Conservation (phyloP, 2,329 filamentous ascomycete species). For the Colletotrichum melonis region DNA sequence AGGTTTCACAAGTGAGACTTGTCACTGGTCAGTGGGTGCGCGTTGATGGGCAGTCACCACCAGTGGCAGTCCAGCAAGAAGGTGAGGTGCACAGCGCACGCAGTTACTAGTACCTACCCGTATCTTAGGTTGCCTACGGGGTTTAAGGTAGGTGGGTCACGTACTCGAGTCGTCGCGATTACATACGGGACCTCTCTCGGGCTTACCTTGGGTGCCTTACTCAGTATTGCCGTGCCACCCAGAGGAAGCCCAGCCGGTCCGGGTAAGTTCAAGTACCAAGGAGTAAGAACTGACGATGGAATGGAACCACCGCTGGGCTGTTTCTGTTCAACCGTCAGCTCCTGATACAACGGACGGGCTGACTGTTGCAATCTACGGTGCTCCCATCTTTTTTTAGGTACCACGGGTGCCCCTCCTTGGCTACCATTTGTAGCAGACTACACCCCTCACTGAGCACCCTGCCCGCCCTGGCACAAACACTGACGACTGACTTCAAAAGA, state of each 20-base stretch:
- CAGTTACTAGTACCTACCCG: background rate
- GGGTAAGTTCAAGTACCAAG: background rate
- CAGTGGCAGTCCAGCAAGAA: background rate
- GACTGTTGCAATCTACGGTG: background rate
- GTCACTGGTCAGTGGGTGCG: conserved; percentile 14
- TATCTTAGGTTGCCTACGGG: too few relatives aligned
- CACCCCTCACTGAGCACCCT: background rate
- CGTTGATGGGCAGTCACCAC: background rate
- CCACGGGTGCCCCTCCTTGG: conserved; percentile 27
- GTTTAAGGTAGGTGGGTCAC: background rate
- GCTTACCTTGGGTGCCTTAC: background rate
- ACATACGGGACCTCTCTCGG: background rate
- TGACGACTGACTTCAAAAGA: background rate
- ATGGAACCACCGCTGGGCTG: background rate
- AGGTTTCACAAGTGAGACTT: conserved; percentile 31
- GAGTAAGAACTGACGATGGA: background rate
- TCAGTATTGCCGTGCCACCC: background rate
- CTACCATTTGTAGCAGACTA: conserved; percentile 19
- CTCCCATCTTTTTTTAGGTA: conserved; percentile 27
- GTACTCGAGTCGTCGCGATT: background rate
- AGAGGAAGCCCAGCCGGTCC: background rate
- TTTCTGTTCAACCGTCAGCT: conserved; percentile 19
- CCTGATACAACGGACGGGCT: background rate
- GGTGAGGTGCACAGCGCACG: background rate
- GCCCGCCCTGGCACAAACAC: background rate